Percentiles rank a stretch among this genome's conserved stretches.
Conservation (phyloP, 768 basidiomycete genomes). For the Piloderma croceum region DNA sequence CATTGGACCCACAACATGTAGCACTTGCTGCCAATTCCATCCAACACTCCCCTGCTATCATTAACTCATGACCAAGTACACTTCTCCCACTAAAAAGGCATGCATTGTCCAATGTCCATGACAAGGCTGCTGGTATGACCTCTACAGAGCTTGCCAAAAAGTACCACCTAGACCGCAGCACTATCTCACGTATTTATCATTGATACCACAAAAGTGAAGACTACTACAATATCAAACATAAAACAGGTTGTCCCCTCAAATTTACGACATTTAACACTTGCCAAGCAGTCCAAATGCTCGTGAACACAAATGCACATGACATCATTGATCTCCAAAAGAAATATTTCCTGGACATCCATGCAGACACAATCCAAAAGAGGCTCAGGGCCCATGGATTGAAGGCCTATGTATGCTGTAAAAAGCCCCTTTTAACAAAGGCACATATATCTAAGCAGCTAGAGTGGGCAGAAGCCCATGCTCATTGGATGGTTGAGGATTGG, state of each 20-base stretch:
- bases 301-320: conserved; percentile 3
- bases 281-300: conserved; percentile 4
- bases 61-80: too few species aligned
- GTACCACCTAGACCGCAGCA: too few species aligned
- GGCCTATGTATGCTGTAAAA: conserved; percentile 1
- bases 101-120: too few species aligned
- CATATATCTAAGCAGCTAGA: conserved; percentile 5
- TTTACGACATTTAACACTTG: conserved; percentile 3
- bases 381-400: conserved; percentile 1
- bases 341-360: conserved; percentile 4
- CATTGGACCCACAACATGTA: too few species aligned
- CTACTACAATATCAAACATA: conserved; percentile 4
- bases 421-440: conserved; percentile 10
- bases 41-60: too few species aligned
- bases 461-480: conserved; percentile 12
- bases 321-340: conserved; percentile 4
- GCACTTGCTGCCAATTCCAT: too few species aligned
- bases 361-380: conserved; percentile 4
- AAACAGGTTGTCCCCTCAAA: conserved; percentile 2
- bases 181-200: too few species aligned
- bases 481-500: conserved; percentile 18
- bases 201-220: too few species aligned
- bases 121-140: too few species aligned
- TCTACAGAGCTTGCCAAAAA: too few species aligned
- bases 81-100: too few species aligned